Percentiles rank a stretch among this genome's conserved stretches.
Evolutionary conservation across 805 yeast species (phyloP).

Genomic region (Kuraishia ogatae): DNA sequence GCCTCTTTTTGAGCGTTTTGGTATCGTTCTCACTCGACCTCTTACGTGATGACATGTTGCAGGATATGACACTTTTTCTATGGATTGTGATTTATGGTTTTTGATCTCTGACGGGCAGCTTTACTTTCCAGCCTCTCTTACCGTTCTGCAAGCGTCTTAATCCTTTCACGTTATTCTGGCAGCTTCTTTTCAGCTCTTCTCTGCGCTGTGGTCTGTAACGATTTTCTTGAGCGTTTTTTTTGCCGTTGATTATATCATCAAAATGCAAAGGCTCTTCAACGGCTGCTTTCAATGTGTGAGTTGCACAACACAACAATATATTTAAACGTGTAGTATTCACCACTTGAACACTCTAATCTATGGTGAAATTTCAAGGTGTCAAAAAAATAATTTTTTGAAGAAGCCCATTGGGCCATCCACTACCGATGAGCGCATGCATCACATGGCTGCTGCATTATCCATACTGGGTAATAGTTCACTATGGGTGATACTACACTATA

Average conservation of each 20-base stretch:
- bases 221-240: background rate
- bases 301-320: background rate
- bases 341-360: background rate
- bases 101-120: no score
- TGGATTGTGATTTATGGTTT: background rate
- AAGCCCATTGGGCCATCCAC: background rate
- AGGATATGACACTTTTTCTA: no score
- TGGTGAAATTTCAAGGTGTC: background rate
- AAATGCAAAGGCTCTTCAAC: background rate
- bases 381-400: no score
- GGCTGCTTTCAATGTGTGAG: background rate
- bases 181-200: background rate
- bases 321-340: background rate
- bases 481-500: no score
- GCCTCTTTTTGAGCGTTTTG: slow-evolving; percentile 2
- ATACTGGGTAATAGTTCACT: no score
- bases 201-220: background rate
- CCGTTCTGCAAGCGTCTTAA: no score
- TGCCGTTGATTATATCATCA: no score
- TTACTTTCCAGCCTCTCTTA: no score
- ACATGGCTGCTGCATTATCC: background rate
- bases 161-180: background rate
- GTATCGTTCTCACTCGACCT: background rate
- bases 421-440: background rate
- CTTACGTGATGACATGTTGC: background rate